Percentiles rank a stretch among this genome's conserved stretches.
Conservation (phyloP, 2,329 filamentous ascomycete species). For the Penicillium sp. region DNA sequence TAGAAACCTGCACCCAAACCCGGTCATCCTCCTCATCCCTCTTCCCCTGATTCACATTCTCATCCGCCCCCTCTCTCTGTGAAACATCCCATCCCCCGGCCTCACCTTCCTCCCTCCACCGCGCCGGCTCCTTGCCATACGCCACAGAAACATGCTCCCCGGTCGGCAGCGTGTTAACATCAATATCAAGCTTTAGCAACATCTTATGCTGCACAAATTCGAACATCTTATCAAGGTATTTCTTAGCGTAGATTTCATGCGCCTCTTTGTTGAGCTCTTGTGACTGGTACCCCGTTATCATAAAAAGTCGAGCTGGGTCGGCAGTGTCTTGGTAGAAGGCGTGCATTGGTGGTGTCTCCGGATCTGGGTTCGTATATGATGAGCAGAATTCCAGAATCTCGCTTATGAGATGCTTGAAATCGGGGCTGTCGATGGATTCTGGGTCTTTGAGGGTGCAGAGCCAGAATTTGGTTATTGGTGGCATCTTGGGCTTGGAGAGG, state of each 20-base stretch:
- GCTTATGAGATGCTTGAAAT: slow-evolving; percentile 6
- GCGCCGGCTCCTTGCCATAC: slow-evolving; percentile 1
- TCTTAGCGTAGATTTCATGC: slow-evolving; percentile 8
- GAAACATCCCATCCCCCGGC: slow-evolving; percentile 11
- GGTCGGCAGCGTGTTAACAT: slow-evolving; percentile 5
- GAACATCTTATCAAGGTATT: slow-evolving; percentile 5
- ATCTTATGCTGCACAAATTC: slow-evolving; percentile 8
- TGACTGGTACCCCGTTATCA: slow-evolving; percentile 17
- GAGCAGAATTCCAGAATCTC: slow-evolving; percentile 6
- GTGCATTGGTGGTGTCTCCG: slow-evolving; percentile 5
- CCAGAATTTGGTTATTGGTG: slow-evolving; percentile 15
- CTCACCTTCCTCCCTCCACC: slow-evolving; percentile 2
- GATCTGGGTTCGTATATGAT: slow-evolving; percentile 8
- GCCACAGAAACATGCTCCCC: neutral
- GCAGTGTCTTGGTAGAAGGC: slow-evolving; percentile 14
- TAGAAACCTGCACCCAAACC: slow-evolving; percentile 6
- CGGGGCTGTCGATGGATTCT: neutral
- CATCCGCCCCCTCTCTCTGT: neutral
- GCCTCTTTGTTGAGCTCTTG: slow-evolving; percentile 12
- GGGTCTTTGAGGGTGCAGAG: slow-evolving; percentile 9
- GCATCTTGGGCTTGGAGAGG: neutral
- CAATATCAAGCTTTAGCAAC: slow-evolving; percentile 8
- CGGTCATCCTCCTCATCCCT: neutral
- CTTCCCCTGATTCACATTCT: neutral
- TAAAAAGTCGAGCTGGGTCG: slow-evolving; percentile 7